Evolutionary conservation across 169 alveolate species (phyloP).

Genomic region (Cryptosporidium bovis): DNA sequence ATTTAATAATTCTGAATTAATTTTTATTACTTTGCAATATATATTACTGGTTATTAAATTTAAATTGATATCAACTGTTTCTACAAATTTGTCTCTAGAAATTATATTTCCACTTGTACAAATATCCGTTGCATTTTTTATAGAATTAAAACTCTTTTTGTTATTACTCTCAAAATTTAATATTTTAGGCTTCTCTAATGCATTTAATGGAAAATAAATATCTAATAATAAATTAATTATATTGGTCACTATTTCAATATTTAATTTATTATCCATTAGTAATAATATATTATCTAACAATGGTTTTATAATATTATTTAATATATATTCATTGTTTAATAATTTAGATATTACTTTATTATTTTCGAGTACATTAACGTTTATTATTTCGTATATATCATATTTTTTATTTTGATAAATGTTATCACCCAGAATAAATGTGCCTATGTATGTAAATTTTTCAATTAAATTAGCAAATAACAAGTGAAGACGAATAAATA

Average conservation of each 20-base stretch:
- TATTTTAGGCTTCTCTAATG: no score
- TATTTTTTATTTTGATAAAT: not conserved
- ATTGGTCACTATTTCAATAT: constrained; percentile 7
- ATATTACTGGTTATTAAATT: not conserved
- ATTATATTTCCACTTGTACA: constrained; percentile 8
- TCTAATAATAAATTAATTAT: constrained; percentile 22
- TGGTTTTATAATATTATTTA: constrained; percentile 10
- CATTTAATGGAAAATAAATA: constrained; percentile 53
- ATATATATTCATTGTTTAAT: constrained; percentile 9
- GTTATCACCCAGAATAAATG: not conserved
- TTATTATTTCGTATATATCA: not conserved
- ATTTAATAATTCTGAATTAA: not conserved
- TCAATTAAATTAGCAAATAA: constrained; percentile 9
- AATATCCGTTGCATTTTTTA: constrained; percentile 54
- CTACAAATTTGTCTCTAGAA: not conserved
- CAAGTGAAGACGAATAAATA: not conserved
- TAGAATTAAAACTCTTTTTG: constrained; percentile 4
- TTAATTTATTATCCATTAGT: constrained; percentile 11
- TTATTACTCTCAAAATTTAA: not conserved
- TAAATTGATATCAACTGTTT: not conserved
- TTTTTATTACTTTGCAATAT: not conserved
- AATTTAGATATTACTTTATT: not conserved
- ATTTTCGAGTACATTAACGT: not conserved
- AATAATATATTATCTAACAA: constrained; percentile 2
- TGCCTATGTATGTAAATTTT: not conserved